Evolutionary conservation across 768 basidiomycete species (phyloP).

Genomic region (Pholiota conissans): DNA sequence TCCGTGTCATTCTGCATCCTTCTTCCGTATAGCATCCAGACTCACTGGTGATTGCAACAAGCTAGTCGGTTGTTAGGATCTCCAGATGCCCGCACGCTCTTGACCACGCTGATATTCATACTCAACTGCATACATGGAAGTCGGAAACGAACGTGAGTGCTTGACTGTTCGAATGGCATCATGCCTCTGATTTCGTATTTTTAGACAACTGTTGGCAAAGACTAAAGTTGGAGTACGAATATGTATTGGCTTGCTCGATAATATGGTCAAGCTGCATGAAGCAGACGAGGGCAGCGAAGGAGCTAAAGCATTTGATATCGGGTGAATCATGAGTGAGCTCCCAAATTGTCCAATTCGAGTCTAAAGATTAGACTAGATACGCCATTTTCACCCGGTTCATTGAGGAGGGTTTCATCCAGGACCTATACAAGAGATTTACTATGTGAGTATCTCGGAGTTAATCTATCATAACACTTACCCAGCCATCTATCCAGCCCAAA

Average conservation of each 20-base stretch:
- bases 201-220: constrained; percentile 52
- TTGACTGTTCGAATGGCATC: constrained; percentile 4
- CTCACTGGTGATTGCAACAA: constrained; percentile 14
- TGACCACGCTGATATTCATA: constrained; percentile 68
- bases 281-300: constrained; percentile 63
- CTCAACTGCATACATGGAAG: constrained; percentile 69
- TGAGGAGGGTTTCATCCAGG: constrained; percentile 55
- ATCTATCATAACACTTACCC: constrained; percentile 3
- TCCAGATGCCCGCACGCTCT: constrained; percentile 58
- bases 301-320: constrained; percentile 73
- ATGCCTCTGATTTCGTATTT: constrained; percentile 11
- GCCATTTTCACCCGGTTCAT: constrained; percentile 64
- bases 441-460: constrained; percentile 45
- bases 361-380: constrained; percentile 44
- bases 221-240: constrained; percentile 61
- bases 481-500: constrained; percentile 41
- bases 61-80: constrained; percentile 62
- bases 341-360: constrained; percentile 6
- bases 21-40: background rate
- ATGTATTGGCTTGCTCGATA: constrained; percentile 68
- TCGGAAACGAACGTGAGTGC: constrained; percentile 53
- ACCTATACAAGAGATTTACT: constrained; percentile 58
- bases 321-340: constrained; percentile 41
- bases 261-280: constrained; percentile 70
- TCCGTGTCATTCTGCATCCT: constrained; percentile 32